A percentile compares a stretch with the other conserved stretches of the same genome.
Evolutionary conservation across 164 flowering plant genomes (phyloP).

Genomic region (Akebia trifoliata): DNA sequence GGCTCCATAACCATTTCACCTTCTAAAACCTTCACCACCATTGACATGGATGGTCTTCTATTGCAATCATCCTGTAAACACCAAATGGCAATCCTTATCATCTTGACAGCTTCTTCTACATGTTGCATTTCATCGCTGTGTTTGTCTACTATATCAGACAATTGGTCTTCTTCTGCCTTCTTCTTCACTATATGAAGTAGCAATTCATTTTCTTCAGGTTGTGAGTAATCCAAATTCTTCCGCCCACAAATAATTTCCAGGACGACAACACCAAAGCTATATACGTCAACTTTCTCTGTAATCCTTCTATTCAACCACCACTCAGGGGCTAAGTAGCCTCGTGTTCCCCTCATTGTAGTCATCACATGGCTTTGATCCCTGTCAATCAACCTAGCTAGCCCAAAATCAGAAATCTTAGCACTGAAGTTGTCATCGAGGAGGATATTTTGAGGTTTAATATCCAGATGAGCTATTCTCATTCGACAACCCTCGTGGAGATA

Average conservation of each 20-base stretch:
- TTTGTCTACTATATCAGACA: slow-evolving; percentile 7
- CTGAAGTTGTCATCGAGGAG: no score
- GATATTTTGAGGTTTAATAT: slow-evolving; percentile 15
- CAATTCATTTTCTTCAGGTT: slow-evolving; percentile 1
- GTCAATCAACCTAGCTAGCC: no score
- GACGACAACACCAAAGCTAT: slow-evolving; percentile 20
- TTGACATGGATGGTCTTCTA: slow-evolving; percentile 1
- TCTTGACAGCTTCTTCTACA: not conserved
- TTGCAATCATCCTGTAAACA: not conserved
- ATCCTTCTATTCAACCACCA: slow-evolving; percentile 8
- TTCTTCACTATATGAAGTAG: not conserved
- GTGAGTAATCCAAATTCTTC: slow-evolving; percentile 13
- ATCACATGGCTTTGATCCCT: no score
- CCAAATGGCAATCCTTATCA: slow-evolving; percentile 1
- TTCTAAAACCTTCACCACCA: slow-evolving; percentile 4
- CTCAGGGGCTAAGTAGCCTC: slow-evolving; percentile 25
- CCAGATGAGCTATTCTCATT: slow-evolving; percentile 8
- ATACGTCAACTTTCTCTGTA: slow-evolving; percentile 17
- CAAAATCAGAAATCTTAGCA: no score
- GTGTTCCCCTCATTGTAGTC: no score
- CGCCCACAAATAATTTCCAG: slow-evolving; percentile 21
- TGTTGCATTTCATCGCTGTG: slow-evolving; percentile 5
- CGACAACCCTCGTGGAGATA: slow-evolving; percentile 11
- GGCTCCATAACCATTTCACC: not conserved
- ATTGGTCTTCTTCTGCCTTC: slow-evolving; percentile 3